Base-by-base conservation (phyloP, 768 basidiomycete species). In the Tephrocybe sp. region DNA sequence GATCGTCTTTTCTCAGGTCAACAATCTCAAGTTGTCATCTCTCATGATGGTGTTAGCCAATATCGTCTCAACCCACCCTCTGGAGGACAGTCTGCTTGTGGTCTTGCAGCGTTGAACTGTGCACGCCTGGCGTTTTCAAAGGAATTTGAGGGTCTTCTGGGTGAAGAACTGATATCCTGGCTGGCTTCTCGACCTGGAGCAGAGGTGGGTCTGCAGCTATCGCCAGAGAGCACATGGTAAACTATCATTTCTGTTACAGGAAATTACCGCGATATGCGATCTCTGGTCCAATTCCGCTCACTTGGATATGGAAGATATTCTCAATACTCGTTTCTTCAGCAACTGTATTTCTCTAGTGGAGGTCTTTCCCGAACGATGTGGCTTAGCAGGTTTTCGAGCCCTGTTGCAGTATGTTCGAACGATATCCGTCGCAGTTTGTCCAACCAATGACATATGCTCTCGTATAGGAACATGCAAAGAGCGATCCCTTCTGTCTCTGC, bases 51-150 rank as follows among this genome's bases (percentile, higher is more conserved):
- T 15, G 74, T 79, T 11, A 79, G 84, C 39, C 85, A 86, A 56
- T 87, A 85, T 52, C 49, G 43, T 66, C 65, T n/a, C 70, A 73
- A 10, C 71, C 75, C 4, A 64, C 65, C 25, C 15, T 33, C 43
- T 30, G 40, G 21, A n/a, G 79, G 65, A 30, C 56, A 57, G 45
- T 63, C 85, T 36, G 75, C 84, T 2, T 88, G 85, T 54, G 86
- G 86, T 15, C 71, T 88, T 21, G 85, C 86, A 20, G 79, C 81
- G 1, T 65, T 87, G 60, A 86, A 87, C 60, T 85, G 83, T 54
- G 81, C 78, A 10, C 72, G 83, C 46, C 57, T 81, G 6, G 68
- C 76, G 8, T 73, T 84, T 28, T 69, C 59, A 40, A 64, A 62
- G 20, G 70, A 76, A 46, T 32, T 45, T 25, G 57, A 65, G 32